Conservation (phyloP, 2,329 filamentous ascomycete species). For the Aschersonia sp. region DNA sequence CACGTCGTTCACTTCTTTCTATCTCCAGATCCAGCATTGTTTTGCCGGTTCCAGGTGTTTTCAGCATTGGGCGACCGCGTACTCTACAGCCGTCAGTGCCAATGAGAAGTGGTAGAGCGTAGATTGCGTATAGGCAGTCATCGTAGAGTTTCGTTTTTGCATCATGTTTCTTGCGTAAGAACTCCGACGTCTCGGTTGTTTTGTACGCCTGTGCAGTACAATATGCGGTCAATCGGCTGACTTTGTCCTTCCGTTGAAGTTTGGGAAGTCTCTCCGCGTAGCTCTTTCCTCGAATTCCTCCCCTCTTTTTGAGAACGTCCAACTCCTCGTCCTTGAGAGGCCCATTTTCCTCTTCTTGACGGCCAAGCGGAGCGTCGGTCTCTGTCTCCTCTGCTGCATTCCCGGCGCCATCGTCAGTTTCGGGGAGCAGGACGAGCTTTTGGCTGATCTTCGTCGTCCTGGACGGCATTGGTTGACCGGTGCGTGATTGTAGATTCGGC, state of each 20-base stretch:
- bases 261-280: slow-evolving; percentile 92
- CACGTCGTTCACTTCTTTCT: slow-evolving; percentile 76
- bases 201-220: slow-evolving; percentile 92
- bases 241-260: slow-evolving; percentile 68
- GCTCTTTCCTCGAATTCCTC: slow-evolving; percentile 59
- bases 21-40: slow-evolving; percentile 91
- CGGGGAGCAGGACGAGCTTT: slow-evolving; percentile 88
- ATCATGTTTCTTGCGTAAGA: slow-evolving; percentile 73
- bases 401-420: slow-evolving; percentile 49
- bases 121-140: slow-evolving; percentile 91
- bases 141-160: slow-evolving; percentile 95
- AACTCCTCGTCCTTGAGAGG: slow-evolving; percentile 56
- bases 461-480: slow-evolving; percentile 54
- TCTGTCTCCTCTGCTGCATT: slow-evolving; percentile 43
- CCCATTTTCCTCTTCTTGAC: slow-evolving; percentile 42
- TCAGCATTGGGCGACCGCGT: slow-evolving; percentile 78
- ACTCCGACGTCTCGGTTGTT: slow-evolving; percentile 74
- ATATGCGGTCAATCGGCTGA: slow-evolving; percentile 86
- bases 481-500: slow-evolving; percentile 25
- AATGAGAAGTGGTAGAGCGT: slow-evolving; percentile 77
- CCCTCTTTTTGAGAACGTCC: slow-evolving; percentile 46
- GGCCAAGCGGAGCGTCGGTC: slow-evolving; percentile 22
- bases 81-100: slow-evolving; percentile 79
- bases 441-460: slow-evolving; percentile 90
- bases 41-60: slow-evolving; percentile 78